These are phyloP conservation scores for Ramularia endophylla DNA, from an alignment of 2,329 filamentous ascomycete genomes.

Conservation along the genomic window DNA sequence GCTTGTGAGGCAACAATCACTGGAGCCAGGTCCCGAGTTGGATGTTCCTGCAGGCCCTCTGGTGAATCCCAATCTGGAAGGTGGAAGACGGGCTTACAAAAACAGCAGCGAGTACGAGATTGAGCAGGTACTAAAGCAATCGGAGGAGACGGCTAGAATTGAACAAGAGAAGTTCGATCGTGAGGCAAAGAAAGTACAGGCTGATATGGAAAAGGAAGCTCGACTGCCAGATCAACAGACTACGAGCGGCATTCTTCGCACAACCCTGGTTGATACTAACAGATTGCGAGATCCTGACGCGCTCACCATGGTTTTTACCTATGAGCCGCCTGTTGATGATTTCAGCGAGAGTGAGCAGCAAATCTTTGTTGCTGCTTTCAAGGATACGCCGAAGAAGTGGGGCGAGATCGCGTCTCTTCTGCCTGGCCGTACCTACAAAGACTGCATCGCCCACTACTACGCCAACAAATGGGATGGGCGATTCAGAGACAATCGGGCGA, in stretches of 20 bases:
- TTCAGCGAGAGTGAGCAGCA: slow-evolving; percentile 66
- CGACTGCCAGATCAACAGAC: slow-evolving; percentile 65
- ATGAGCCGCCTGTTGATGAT: slow-evolving; percentile 66
- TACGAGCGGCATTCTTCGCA: slow-evolving; percentile 52
- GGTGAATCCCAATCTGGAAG: slow-evolving; percentile 21
- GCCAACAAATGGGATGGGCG: slow-evolving; percentile 68
- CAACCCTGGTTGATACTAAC: slow-evolving; percentile 59
- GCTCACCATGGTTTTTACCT: slow-evolving; percentile 64
- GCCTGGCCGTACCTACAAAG: slow-evolving; percentile 63
- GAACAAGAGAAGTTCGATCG: slow-evolving; percentile 53
- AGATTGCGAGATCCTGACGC: slow-evolving; percentile 60
- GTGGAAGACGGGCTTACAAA: slow-evolving; percentile 42
- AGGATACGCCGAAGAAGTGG: slow-evolving; percentile 77
- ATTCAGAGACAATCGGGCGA: slow-evolving; percentile 69
- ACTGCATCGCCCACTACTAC: slow-evolving; percentile 84
- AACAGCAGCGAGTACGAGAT: slow-evolving; percentile 69
- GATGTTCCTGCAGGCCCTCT: slow-evolving; percentile 42
- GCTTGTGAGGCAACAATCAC: slow-evolving; percentile 30
- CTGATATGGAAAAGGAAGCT: slow-evolving; percentile 71
- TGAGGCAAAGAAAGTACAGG: slow-evolving; percentile 59
- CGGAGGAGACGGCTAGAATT: slow-evolving; percentile 63
- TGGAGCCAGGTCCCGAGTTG: slow-evolving; percentile 36
- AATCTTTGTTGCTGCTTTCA: slow-evolving; percentile 67
- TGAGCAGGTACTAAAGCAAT: slow-evolving; percentile 66
- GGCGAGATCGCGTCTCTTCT: slow-evolving; percentile 66